Evolutionary conservation across 495 filamentous ascomycete genomes (phyloP), one percentile per base, ranked within the genome.

Genomic region (Talaromyces proteolyticus): DNA sequence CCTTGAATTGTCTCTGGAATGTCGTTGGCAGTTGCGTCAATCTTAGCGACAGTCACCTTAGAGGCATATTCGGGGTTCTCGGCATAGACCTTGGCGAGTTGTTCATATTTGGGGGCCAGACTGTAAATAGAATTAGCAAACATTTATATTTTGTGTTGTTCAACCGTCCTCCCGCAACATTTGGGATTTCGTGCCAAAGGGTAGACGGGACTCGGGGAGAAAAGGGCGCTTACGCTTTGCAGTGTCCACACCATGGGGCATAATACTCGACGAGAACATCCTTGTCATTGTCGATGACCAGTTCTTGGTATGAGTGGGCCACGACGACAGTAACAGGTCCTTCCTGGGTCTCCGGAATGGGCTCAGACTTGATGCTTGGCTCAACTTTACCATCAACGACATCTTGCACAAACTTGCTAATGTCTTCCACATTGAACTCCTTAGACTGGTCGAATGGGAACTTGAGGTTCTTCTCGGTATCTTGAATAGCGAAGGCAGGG

Each of bases 181-280:
- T n/a, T n/a, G n/a, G n/a, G n/a, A n/a, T n/a, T n/a, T n/a, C n/a
- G n/a, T n/a, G n/a, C n/a, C n/a, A n/a, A n/a, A n/a, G n/a, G n/a
- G n/a, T n/a, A n/a, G n/a, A n/a, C n/a, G n/a, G 10, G 0, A 37
- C 14, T 23, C 7, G 22, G 21, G 25, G 53, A 8, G 12, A 14
- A 22, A 20, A 23, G 38, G 19, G 7, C 6, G 34, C 73, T 63
- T 71, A 80, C 70, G 90, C 83, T 78, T 98, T 98, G 89, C 93
- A 98, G 81, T 98, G 93, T 61, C 93, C 93, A 65, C 94, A 99
- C 94, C 93, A 97, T 41, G 94, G 94, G 25, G 93, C 93, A 72
- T 99, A 99, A 74, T 95, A 99, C 74, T 99, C 93, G 49, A 99
- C 71, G 46, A 99, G 82, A 50, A 99, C 93, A 71, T 99, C 93